Conservation (phyloP, 2,329 filamentous ascomycete species). For the Aspergillus ustus region DNA sequence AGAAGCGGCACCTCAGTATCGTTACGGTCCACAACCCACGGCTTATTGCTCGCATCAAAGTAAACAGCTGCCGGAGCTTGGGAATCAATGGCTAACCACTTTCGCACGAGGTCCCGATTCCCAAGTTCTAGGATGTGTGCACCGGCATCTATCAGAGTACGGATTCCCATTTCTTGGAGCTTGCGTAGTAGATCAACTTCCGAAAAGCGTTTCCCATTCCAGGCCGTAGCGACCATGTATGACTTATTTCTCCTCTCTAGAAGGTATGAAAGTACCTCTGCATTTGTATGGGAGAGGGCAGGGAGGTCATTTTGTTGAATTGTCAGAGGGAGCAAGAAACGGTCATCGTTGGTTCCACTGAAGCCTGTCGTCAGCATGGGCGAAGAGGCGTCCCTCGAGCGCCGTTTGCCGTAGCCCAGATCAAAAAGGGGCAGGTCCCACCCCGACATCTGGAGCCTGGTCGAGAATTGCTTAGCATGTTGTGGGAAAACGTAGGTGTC, state of each 20-base stretch:
- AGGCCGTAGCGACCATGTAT: constrained; percentile 32
- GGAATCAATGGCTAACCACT: constrained; percentile 53
- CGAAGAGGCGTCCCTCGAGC: constrained; percentile 16
- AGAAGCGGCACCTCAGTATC: constrained; percentile 46
- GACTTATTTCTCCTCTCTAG: constrained; percentile 56
- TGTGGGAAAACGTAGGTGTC: constrained; percentile 62
- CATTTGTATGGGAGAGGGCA: constrained; percentile 67
- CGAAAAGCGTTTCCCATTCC: constrained; percentile 44
- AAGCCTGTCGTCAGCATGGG: constrained; percentile 64
- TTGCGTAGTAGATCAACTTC: constrained; percentile 40
- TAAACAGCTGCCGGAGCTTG: constrained; percentile 55
- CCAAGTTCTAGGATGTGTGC: constrained; percentile 68
- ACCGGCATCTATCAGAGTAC: constrained; percentile 72
- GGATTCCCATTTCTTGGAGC: constrained; percentile 43
- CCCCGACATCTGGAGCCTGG: constrained; percentile 66
- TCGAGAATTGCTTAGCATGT: constrained; percentile 65
- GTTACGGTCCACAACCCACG: constrained; percentile 33
- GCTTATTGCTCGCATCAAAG: constrained; percentile 47
- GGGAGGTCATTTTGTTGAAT: constrained; percentile 61
- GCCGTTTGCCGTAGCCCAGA: no score
- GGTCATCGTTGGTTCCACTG: constrained; percentile 69
- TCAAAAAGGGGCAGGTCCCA: constrained; percentile 61
- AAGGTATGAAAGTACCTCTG: constrained; percentile 64
- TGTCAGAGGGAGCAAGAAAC: constrained; percentile 58
- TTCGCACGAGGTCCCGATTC: constrained; percentile 59